phyloP scores from a whole-genome alignment of 1,284 basidiomycete genomes.

The Malassezia psittaci region DNA sequence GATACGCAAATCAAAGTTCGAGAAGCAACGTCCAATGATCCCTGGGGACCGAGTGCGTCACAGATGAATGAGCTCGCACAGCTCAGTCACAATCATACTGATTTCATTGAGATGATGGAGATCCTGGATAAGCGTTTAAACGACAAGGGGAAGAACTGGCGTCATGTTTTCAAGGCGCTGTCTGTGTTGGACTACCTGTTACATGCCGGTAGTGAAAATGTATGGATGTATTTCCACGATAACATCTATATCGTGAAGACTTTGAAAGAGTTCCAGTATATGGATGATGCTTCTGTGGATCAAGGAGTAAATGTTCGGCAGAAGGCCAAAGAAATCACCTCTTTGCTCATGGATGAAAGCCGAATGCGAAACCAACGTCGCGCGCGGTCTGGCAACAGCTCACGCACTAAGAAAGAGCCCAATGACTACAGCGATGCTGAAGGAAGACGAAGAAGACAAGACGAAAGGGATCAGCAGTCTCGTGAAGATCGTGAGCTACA shows the following conservation, averaged over 20 bases:
- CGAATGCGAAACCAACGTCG: slow-evolving; percentile 76
- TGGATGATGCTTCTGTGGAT: slow-evolving; percentile 92
- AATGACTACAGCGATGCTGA: slow-evolving; percentile 56
- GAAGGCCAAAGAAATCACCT: slow-evolving; percentile 98
- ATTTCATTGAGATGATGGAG: slow-evolving; percentile 99
- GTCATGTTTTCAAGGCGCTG: slow-evolving; percentile 98
- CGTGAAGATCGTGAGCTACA: slow-evolving; percentile 53
- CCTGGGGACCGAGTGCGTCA: slow-evolving; percentile 94
- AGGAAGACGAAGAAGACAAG: slow-evolving; percentile 66
- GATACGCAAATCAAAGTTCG: slow-evolving; percentile 79
- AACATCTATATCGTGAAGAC: slow-evolving; percentile 98
- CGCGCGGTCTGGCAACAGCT: slow-evolving; percentile 78
- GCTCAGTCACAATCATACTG: slow-evolving; percentile 90
- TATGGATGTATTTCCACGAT: slow-evolving; percentile 92
- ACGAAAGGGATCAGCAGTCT: slow-evolving; percentile 57
- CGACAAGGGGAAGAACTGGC: slow-evolving; percentile 99
- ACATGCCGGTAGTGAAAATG: slow-evolving; percentile 93
- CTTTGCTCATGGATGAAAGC: slow-evolving; percentile 78
- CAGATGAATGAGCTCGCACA: slow-evolving; percentile 97
- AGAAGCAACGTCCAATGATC: slow-evolving; percentile 99
- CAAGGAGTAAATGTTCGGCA: slow-evolving; percentile 93
- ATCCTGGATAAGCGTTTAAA: slow-evolving; percentile 98
- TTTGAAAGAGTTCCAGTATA: slow-evolving; percentile 93
- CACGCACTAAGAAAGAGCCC: slow-evolving; percentile 63
- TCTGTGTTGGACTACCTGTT: slow-evolving; percentile 93